Evolutionary conservation across 768 basidiomycete species (phyloP), one percentile per base, ranked within the genome.

Genomic region (Favolaschia claudopus): DNA sequence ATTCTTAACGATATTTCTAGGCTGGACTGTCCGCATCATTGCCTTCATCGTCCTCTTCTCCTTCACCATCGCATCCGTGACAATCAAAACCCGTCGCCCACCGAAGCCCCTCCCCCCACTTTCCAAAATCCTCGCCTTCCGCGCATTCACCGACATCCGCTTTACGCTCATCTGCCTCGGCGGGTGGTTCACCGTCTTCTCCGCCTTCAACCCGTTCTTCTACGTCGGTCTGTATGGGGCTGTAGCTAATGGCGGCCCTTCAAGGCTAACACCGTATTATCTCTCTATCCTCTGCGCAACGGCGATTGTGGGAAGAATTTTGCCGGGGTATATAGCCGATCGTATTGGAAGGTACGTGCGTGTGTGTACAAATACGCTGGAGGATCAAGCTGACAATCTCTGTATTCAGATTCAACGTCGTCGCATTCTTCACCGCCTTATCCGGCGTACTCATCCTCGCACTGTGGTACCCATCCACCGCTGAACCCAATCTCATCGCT

Each of bases 1-100:
- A 5, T 33, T n/a, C 46, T 33, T 17, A 33, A 48, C 40, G 10
- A n/a, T n/a, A 22, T 20, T 17, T 25, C 24, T 37, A 67, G 72
- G 62, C 5, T 76, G 74, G 74, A 67, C 71, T 1, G 64, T 75
- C 32, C 67, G 72, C 37, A 55, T 67, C 13, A 33, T 65, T 14
- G 70, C 69, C 3, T 64, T 70, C 61, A 66, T 72, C 38, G 58
- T 66, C 3, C 50, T 70, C 10, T 55, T 58, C 19, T 66, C 64
- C 54, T 69, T 60, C 40, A 45, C 44, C 9, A 36, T 69, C 15
- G 72, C 66, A 0, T 60, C 60, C 38, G 19, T 69, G 27, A 68
- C 69, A 14, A 69, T 72, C 42, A 68, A 62, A 9, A 60, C 65
- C 27, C 67, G 60, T 24, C 65, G 69, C 27, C 64, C 71, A 5